Conservation (phyloP, 1,284 basidiomycete genomes). For the Cryptococcus depauperatus region DNA sequence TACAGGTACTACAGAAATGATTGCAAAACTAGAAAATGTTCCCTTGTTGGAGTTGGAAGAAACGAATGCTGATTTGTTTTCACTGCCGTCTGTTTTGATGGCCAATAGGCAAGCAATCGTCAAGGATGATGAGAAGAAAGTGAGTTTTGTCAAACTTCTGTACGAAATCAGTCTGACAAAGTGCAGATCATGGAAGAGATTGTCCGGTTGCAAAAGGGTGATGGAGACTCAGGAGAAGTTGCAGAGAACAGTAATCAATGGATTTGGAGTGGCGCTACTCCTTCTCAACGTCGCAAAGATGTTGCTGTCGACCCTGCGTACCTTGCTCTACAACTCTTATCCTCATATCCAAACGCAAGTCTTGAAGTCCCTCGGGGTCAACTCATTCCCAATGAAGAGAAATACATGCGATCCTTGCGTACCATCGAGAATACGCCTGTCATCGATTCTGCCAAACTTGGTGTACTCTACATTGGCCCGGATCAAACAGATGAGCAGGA, state of each 20-base stretch:
- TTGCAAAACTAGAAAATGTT: conserved; percentile 86
- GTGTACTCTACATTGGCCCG: conserved; percentile 90
- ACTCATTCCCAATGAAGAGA: conserved; percentile 48
- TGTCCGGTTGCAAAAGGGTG: too few species aligned
- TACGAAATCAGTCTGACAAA: too few species aligned
- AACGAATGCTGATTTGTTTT: conserved; percentile 63
- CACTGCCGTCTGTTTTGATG: conserved; percentile 62
- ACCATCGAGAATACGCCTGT: conserved; percentile 81
- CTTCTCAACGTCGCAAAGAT: conserved; percentile 75
- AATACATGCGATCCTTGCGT: conserved; percentile 58
- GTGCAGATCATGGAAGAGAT: conserved; percentile 11
- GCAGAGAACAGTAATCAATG: conserved; percentile 26
- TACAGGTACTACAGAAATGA: conserved; percentile 73
- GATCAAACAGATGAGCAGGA: conserved; percentile 78
- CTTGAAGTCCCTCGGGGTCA: conserved; percentile 40
- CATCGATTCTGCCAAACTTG: conserved; percentile 96
- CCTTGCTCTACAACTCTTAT: conserved; percentile 71
- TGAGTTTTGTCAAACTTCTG: too few species aligned
- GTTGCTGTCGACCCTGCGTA: conserved; percentile 80
- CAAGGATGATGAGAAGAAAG: conserved; percentile 3
- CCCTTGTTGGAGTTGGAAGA: conserved; percentile 75
- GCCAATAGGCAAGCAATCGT: conserved; percentile 54
- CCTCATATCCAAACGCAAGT: conserved; percentile 59
- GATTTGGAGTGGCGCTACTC: conserved; percentile 74
- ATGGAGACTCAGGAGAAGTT: conserved; percentile 12